phyloP scores from a whole-genome alignment of 1,284 basidiomycete genomes.

The Cutaneotrichosporon cavernicola region DNA sequence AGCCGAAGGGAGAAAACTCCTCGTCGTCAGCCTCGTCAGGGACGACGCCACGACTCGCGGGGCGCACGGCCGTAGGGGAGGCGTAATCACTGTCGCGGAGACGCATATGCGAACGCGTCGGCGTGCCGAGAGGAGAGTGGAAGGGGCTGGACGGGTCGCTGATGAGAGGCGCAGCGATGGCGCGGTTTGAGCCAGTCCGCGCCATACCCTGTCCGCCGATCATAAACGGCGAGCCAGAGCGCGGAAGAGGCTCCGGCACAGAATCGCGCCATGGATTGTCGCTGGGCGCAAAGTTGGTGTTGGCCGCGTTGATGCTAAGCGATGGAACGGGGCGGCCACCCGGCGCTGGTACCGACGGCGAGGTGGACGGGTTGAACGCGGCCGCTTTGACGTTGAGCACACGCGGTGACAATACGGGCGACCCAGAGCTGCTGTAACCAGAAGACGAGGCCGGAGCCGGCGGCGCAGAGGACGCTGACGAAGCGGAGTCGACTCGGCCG shows the following conservation, averaged over 20 bases:
- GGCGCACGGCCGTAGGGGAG: constrained; percentile 31
- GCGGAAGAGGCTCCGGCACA: constrained; percentile 30
- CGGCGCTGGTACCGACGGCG: neutral
- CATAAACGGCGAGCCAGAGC: constrained; percentile 44
- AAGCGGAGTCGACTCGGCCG: constrained; percentile 20
- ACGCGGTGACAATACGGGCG: constrained; percentile 60
- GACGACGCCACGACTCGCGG: constrained; percentile 35
- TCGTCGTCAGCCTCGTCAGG: constrained; percentile 56
- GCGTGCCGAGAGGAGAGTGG: constrained; percentile 50
- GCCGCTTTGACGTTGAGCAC: constrained; percentile 65
- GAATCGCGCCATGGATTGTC: constrained; percentile 47
- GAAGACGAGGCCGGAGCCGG: constrained; percentile 60
- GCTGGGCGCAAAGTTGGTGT: constrained; percentile 58
- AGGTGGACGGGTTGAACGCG: constrained; percentile 63
- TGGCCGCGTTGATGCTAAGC: constrained; percentile 2
- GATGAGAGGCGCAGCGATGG: constrained; percentile 80
- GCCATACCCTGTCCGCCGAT: constrained; percentile 56
- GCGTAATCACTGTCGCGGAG: constrained; percentile 41
- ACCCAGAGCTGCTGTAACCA: constrained; percentile 58
- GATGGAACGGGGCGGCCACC: constrained; percentile 48
- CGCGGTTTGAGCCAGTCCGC: constrained; percentile 71
- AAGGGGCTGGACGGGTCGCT: constrained; percentile 65
- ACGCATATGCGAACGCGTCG: constrained; percentile 36
- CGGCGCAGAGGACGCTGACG: constrained; percentile 27
- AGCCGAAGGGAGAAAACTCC: constrained; percentile 60